Base-by-base conservation (phyloP, 1,284 basidiomycete species). In the Ganoderma sp. region DNA sequence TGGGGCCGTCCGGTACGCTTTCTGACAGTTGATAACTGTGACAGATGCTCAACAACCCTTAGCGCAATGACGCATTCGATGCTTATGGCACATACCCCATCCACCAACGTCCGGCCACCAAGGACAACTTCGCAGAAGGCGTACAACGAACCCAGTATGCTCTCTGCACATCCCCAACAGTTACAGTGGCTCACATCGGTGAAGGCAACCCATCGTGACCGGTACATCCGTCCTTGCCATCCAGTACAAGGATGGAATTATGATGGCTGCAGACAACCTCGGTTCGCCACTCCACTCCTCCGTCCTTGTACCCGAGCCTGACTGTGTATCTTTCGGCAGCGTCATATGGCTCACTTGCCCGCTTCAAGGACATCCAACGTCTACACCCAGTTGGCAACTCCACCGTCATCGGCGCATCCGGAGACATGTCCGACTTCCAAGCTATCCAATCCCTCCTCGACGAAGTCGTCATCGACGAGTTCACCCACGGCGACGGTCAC, bases 181-280 rank as follows among this genome's bases (percentile, higher is more conserved):
- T 28, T 50, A 48, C 63, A 45, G 69, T 22, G 28, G 25, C 50
- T 69, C 67, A 67, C 50, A 56, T 12, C 17, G 8, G 12, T 14
- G 9, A 48, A 96, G 94, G 76, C 94, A 97, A 77, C 97, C 98
- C 8, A 92, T 99, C 71, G 96, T 99, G 17, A 99, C 97, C 0
- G 98, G 97, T 74, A 98, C 97, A 5, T 97, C 94, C 66, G 95
- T 99, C 9, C 87, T 99, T 48, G 98, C 93, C 7, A 85, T 99
- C 79, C 94, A 94, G 81, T 99, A 89, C 87, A 96, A 97, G 80
- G 96, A 95, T 75, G 97, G 98, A 2, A 90, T 99, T 73, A 98
- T 99, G 95, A 90, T 99, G 84, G 96, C 98, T n/a, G 95, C 98
- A 43, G 97, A 99, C 84, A 99, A 93, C 75, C 91, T 99, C 63